phyloP scores from a whole-genome alignment of 176 grass and related monocot genomes.

The Canna indica region DNA sequence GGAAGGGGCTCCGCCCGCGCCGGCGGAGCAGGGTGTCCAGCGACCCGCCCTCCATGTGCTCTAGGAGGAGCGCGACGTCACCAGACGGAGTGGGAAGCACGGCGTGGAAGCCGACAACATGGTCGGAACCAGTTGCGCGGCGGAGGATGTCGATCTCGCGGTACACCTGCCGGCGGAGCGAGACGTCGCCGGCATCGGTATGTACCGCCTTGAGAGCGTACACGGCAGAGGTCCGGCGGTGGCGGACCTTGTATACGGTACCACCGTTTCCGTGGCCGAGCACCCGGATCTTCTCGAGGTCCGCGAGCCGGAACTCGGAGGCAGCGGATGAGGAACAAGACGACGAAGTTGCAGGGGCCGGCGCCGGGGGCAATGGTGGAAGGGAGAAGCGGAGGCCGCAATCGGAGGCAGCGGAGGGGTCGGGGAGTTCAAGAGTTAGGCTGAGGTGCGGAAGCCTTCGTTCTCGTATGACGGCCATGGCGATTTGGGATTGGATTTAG shows the following conservation, averaged over 20 bases:
- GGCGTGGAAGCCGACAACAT: constrained; percentile 53
- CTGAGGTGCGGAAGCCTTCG: constrained; percentile 6
- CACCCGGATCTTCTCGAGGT: constrained; percentile 59
- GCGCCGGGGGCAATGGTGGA: constrained; percentile 22
- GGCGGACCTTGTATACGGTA: constrained; percentile 63
- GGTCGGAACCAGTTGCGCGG: constrained; percentile 39
- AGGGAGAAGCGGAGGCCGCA: constrained; percentile 15
- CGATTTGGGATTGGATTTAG: not conserved
- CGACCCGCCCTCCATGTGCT: constrained; percentile 55
- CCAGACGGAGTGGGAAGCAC: constrained; percentile 25
- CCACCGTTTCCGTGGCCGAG: constrained; percentile 87
- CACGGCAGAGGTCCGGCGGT: constrained; percentile 26
- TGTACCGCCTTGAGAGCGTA: constrained; percentile 44
- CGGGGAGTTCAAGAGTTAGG: constrained; percentile 11
- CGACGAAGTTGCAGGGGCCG: constrained; percentile 4
- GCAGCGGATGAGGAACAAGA: constrained; percentile 16
- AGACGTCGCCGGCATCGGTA: constrained; percentile 23
- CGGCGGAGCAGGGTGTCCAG: constrained; percentile 42
- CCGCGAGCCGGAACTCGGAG: constrained; percentile 32
- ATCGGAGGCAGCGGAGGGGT: not conserved
- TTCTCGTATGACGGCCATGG: constrained; percentile 13
- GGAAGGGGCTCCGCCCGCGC: constrained; percentile 33
- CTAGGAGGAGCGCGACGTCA: constrained; percentile 41
- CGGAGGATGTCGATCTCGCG: constrained; percentile 66
- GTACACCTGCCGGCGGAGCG: constrained; percentile 24